Evolutionary conservation across 495 filamentous ascomycete species (phyloP).

Genomic region (Sabuloglossum arenarium): DNA sequence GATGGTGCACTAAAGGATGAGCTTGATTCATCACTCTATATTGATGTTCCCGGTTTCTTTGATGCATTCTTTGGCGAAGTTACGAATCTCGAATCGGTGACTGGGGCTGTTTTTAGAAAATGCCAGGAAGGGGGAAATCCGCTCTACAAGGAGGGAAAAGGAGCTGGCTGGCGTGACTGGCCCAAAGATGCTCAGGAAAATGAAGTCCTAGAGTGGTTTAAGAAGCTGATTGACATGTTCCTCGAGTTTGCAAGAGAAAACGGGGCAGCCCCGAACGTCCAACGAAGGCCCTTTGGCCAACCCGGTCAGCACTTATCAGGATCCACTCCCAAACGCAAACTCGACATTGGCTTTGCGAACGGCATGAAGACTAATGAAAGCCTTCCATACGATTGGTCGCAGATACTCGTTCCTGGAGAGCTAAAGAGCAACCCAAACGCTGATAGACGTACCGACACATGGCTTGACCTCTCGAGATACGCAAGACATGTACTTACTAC

Average conservation of each 20-base stretch:
- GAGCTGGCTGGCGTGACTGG: constrained; percentile 3
- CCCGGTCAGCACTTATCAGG: constrained; percentile 19
- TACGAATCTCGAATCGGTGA: background rate
- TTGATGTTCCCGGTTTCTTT: constrained; percentile 1
- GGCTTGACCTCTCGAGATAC: constrained; percentile 21
- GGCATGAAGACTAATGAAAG: constrained; percentile 11
- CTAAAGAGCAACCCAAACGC: constrained; percentile 22
- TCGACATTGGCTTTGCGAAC: constrained; percentile 23
- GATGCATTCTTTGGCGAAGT: constrained; percentile 1
- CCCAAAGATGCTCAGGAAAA: background rate
- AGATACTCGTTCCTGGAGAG: constrained; percentile 26
- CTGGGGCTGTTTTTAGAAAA: constrained; percentile 1
- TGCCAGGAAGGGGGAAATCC: background rate
- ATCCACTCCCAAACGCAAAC: constrained; percentile 20
- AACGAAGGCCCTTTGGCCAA: constrained; percentile 17
- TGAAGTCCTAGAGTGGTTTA: background rate
- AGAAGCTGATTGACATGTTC: background rate
- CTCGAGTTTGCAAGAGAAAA: background rate
- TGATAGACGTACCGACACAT: constrained; percentile 17
- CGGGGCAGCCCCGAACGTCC: constrained; percentile 1
- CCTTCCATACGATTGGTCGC: constrained; percentile 19
- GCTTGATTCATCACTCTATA: background rate
- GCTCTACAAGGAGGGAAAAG: background rate
- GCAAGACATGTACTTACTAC: constrained; percentile 16
- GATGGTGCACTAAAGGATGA: background rate